Evolutionary conservation across 2,329 filamentous ascomycete species (phyloP).

Genomic region (Penicillium sp.): DNA sequence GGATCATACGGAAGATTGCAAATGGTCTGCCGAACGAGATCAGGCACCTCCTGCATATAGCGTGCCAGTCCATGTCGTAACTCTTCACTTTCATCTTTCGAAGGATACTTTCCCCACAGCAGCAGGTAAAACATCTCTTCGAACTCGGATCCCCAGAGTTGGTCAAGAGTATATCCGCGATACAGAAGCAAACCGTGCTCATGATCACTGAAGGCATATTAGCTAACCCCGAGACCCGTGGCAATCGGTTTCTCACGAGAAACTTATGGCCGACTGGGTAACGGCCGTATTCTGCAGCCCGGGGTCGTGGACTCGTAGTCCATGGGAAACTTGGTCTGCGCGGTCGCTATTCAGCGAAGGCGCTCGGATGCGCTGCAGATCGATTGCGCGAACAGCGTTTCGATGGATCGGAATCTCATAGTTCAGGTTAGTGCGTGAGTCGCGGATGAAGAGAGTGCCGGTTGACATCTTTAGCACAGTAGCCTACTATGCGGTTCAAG

Average conservation of each 20-base stretch:
- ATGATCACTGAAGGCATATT: slow-evolving; percentile 25
- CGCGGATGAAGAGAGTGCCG: slow-evolving; percentile 22
- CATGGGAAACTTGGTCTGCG: slow-evolving; percentile 25
- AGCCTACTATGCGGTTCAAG: not conserved
- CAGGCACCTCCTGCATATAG: slow-evolving; percentile 23
- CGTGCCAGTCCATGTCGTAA: slow-evolving; percentile 21
- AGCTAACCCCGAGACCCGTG: not conserved
- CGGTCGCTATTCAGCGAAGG: slow-evolving; percentile 13
- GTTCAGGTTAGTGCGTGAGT: slow-evolving; percentile 28
- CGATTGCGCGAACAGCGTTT: slow-evolving; percentile 29
- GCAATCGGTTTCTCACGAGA: slow-evolving; percentile 24
- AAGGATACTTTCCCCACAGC: slow-evolving; percentile 31
- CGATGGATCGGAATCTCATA: slow-evolving; percentile 30
- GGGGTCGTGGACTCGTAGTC: slow-evolving; percentile 35
- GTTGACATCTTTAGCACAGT: slow-evolving; percentile 10
- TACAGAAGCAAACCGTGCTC: slow-evolving; percentile 29
- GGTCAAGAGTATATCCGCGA: slow-evolving; percentile 28
- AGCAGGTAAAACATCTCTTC: slow-evolving; percentile 35
- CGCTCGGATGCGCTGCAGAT: slow-evolving; percentile 30
- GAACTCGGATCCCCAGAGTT: slow-evolving; percentile 31
- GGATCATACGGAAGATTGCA: slow-evolving; percentile 24
- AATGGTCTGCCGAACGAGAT: slow-evolving; percentile 24
- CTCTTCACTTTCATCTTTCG: slow-evolving; percentile 16
- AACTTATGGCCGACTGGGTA: slow-evolving; percentile 30
- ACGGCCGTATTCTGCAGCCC: slow-evolving; percentile 36